Base-by-base conservation (phyloP, 148 eudicot species). In the Dysphania ambrosioides region DNA sequence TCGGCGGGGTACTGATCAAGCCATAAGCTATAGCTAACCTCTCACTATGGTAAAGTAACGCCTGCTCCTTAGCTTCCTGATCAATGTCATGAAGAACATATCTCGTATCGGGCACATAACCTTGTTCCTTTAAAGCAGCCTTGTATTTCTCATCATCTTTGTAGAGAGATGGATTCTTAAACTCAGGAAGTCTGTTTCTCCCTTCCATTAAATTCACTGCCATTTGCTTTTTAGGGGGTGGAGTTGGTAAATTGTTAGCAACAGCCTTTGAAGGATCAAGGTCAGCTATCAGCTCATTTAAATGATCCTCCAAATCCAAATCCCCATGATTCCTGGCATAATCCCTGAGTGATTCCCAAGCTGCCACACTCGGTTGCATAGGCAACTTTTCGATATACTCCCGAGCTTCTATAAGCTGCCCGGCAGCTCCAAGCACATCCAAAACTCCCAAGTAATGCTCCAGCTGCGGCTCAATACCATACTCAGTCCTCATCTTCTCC, bases 271-370 rank as follows among this genome's bases (percentile, higher is more conserved):
- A 91, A 44, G 97, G 91, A 64, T 91, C 98, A 40, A 93, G 81
- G 59, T 74, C 64, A 72, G 83, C 80, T 71, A 93, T 79, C 66
- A 93, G 68, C 78, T 88, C 94, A 76, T 91, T 94, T 11, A 89
- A 85, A 63, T 64, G 87, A 66, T 93, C 98, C 79, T 93, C 98
- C 69, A 91, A 89, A 75, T 93, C 98, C 66, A 93, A 81, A 76
- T 93, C 93, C 38, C 98, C 98, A 67, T 93, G 97, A 57, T 85
- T 83, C 24, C 94, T 87, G 38, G 98, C 98, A 77, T 89, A 91
- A 74, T 89, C 84, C 80, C 87, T 91, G 71, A 93, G 68, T 34
- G 90, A 83, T 81, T 93, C 98, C 98, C 95, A 93, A 51, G 90
- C 77, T 19, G 70, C 84, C 24, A 83, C 81, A 47, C 84, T 87